Conservation (phyloP, 352 stramenopile genomes). For the Pythium aquatile region DNA sequence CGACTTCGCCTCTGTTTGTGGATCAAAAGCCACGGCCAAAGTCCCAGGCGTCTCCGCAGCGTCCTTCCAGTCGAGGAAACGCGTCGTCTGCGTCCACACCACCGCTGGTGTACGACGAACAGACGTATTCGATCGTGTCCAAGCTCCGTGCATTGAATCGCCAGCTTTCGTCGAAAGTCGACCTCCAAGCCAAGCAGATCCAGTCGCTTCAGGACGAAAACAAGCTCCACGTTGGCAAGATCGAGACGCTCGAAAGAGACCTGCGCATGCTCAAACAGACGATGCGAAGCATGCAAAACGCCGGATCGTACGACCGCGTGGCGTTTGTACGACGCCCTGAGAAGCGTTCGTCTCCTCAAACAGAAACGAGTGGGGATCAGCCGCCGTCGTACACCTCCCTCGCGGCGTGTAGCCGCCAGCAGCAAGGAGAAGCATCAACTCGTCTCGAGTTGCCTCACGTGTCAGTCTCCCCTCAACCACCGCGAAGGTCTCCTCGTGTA, state of each 20-base stretch:
- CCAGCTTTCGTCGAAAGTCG: slow-evolving; percentile 38
- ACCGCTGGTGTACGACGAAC: slow-evolving; percentile 42
- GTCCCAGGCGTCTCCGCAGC: background rate
- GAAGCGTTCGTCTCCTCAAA: background rate
- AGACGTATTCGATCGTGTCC: slow-evolving; percentile 54
- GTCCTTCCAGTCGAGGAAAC: background rate
- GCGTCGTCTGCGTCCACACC: background rate
- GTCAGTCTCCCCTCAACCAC: background rate
- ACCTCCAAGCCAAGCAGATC: slow-evolving; percentile 54
- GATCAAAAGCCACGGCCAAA: background rate
- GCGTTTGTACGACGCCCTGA: background rate
- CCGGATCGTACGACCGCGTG: background rate
- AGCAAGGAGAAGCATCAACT: background rate
- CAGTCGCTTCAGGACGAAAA: slow-evolving; percentile 48
- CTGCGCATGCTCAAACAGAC: slow-evolving; percentile 51
- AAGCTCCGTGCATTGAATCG: slow-evolving; percentile 52
- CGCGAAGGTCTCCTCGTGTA: background rate
- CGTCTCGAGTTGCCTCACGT: slow-evolving; percentile 11
- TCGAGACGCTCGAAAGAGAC: slow-evolving; percentile 46
- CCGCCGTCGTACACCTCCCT: slow-evolving; percentile 13
- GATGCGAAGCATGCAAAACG: slow-evolving; percentile 29
- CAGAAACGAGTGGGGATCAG: background rate
- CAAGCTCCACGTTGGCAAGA: slow-evolving; percentile 36
- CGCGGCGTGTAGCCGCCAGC: background rate
- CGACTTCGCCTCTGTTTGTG: background rate